Base-by-base conservation (phyloP, 768 basidiomycete species). In the Clitopilus passeckerianus region DNA sequence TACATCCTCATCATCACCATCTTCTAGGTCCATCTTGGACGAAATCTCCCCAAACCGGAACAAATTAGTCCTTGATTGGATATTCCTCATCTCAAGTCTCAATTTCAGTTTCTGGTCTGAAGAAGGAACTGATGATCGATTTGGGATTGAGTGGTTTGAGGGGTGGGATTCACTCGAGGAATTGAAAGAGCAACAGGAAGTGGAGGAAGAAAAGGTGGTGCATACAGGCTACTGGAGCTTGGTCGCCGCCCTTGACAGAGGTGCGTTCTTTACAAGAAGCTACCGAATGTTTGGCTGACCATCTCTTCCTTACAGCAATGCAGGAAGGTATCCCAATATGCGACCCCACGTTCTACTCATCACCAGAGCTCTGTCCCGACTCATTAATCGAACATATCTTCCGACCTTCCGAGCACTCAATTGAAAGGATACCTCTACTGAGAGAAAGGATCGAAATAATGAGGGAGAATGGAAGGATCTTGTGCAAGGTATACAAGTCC, bases 61-160 rank as follows among this genome's bases (percentile, higher is more conserved):
- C 37, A 81, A 75, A 67, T 72, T 76, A 43, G 82, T 80, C 53
- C 75, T 95, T 27, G 77, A 94, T 73, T 95, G 93, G 93, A 87
- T 95, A 60, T 95, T 95, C 72, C 82, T 91, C 61, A 86, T 95
- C 43, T 93, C 89, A 1, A 82, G 87, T 15, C 80, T 93, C 55
- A 96, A 93, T 71, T 96, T 92, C 71, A 90, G 83, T 66, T 96
- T 92, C 71, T 95, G 95, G 94, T 93, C 89, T 0, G 85, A 87
- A 67, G 85, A 87, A 61, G 83, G 84, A 0, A 71, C 64, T 5
- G 64, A 75, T 3, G 85, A 82, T 34, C 79, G 91, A 24, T 96
- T 86, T 67, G 91, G 89, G 20, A 86, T 95, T 2, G 80, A 86
- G 65, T 95, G 93, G 92, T 78, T 84, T 56, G 71, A 78, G 7